These are phyloP conservation scores for Xylaria arbuscula DNA, from an alignment of 2,329 filamentous ascomycete genomes.

Conservation along the genomic window DNA sequence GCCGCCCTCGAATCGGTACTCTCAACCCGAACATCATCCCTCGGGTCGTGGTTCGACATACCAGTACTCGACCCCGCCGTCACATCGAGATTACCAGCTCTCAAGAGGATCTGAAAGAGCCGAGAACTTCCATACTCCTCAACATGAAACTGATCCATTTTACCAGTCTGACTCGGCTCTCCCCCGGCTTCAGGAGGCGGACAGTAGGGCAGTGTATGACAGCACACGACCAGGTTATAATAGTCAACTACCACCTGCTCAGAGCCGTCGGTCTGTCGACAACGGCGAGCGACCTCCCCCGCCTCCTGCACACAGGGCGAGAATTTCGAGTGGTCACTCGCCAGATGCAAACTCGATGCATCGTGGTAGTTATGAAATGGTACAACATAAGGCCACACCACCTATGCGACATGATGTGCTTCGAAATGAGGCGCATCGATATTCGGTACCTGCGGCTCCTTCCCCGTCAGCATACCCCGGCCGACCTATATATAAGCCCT, in stretches of 20 bases:
- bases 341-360: conserved; percentile 57
- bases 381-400: conserved; percentile 56
- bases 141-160: conserved; percentile 47
- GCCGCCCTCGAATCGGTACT: conserved; percentile 51
- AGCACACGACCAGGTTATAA: conserved; percentile 41
- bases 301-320: conserved; percentile 65
- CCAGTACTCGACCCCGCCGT: conserved; percentile 51
- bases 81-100: conserved; percentile 54
- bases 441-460: conserved; percentile 55
- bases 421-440: conserved; percentile 66
- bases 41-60: conserved; percentile 45
- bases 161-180: conserved; percentile 51
- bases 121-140: conserved; percentile 41
- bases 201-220: conserved; percentile 40
- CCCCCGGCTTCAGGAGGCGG: conserved; percentile 48
- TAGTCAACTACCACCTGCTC: conserved; percentile 38
- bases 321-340: conserved; percentile 58
- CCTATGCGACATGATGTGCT: conserved; percentile 70
- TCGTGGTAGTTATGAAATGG: conserved; percentile 56
- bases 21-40: conserved; percentile 54
- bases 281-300: conserved; percentile 63
- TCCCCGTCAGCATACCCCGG: conserved; percentile 61
- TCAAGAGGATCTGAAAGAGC: conserved; percentile 41
- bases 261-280: conserved; percentile 53
- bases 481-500: conserved; percentile 63